Percentiles rank a stretch among this genome's conserved stretches.
Evolutionary conservation across 495 filamentous ascomycete species (phyloP).

Genomic region (Schizothecium vesticola): DNA sequence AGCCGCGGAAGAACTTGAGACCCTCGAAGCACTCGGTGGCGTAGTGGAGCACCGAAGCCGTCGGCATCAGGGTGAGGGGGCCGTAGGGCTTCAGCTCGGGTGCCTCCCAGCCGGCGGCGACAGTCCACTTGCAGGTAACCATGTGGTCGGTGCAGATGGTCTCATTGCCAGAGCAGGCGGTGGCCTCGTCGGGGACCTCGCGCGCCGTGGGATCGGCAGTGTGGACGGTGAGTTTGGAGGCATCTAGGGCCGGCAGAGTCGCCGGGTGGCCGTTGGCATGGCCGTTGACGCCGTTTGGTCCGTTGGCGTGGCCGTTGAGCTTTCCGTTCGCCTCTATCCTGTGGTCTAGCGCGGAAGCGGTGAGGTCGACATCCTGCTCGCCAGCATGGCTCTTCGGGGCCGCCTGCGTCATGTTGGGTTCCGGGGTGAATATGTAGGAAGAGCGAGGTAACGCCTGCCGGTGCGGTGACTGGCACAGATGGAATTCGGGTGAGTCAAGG

Average conservation of each 20-base stretch:
- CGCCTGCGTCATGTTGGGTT: constrained; percentile 30
- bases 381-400: constrained; percentile 20
- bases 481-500: background rate
- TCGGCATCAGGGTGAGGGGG: constrained; percentile 75
- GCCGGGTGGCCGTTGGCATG: constrained; percentile 17
- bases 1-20: constrained; percentile 79
- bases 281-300: constrained; percentile 20
- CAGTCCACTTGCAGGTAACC: constrained; percentile 71
- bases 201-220: constrained; percentile 58
- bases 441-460: background rate
- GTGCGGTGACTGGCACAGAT: background rate
- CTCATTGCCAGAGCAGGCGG: constrained; percentile 37
- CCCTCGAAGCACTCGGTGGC: constrained; percentile 92
- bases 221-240: constrained; percentile 65
- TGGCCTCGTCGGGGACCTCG: constrained; percentile 57
- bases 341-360: constrained; percentile 38
- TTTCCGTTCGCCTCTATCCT: constrained; percentile 25
- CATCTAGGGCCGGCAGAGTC: constrained; percentile 51
- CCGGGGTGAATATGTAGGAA: constrained; percentile 6
- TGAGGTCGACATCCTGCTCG: constrained; percentile 38
- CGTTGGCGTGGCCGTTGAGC: constrained; percentile 23
- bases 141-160: constrained; percentile 85
- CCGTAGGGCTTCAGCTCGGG: constrained; percentile 77
- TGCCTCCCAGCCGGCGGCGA: constrained; percentile 61
- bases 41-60: constrained; percentile 82